A percentile compares a stretch with the other conserved stretches of the same genome.
phyloP scores from a whole-genome alignment of 75 land plant genomes.

The Chamaecyparis obtusa region DNA sequence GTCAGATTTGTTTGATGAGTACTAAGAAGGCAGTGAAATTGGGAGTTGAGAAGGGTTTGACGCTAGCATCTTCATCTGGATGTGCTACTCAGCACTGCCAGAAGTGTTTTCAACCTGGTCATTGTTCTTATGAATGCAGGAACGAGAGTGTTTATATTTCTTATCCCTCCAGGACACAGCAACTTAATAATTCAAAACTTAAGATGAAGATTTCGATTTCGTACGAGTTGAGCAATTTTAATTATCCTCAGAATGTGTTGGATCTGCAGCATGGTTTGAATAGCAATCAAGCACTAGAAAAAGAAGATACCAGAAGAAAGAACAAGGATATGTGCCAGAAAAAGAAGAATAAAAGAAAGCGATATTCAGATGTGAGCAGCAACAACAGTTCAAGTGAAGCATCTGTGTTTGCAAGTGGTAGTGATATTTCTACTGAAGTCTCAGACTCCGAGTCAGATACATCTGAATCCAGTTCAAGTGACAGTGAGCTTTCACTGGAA shows the following conservation, averaged over 20 bases:
- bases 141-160: constrained; percentile 86
- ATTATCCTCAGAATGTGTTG: constrained; percentile 9
- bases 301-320: constrained; percentile 20
- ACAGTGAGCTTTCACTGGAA: constrained; percentile 26
- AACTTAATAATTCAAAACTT: constrained; percentile 74
- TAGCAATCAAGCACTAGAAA: not conserved
- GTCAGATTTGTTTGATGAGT: constrained; percentile 95
- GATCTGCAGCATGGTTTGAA: not conserved
- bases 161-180: constrained; percentile 78
- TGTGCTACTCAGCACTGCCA: constrained; percentile 66
- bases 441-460: constrained; percentile 39
- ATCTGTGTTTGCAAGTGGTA: constrained; percentile 56
- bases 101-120: constrained; percentile 82
- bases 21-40: constrained; percentile 84
- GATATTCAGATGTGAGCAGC: constrained; percentile 28
- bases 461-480: constrained; percentile 25
- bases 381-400: constrained; percentile 45
- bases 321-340: constrained; percentile 8
- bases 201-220: constrained; percentile 43
- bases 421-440: constrained; percentile 19
- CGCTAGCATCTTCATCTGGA: constrained; percentile 25
- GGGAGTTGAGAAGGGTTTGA: constrained; percentile 71
- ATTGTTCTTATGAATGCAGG: constrained; percentile 94
- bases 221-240: constrained; percentile 53
- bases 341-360: constrained; percentile 44